Evolutionary conservation across 306 rosid genomes (phyloP).

Genomic region (Argentina anserina): DNA sequence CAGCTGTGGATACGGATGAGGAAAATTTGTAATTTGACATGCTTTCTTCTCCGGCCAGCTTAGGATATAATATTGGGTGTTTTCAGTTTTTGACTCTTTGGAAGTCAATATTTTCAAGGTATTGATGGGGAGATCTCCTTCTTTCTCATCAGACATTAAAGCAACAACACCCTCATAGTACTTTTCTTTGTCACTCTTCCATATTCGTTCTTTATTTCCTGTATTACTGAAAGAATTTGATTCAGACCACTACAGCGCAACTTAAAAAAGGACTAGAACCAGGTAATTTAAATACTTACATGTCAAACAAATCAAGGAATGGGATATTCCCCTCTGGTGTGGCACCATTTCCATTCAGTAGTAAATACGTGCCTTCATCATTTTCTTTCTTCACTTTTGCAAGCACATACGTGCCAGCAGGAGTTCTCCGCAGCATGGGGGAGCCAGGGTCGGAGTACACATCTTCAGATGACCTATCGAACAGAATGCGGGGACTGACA

Average conservation of each 20-base stretch:
- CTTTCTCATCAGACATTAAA: constrained; percentile 88
- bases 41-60: constrained; percentile 79
- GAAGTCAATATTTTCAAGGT: constrained; percentile 76
- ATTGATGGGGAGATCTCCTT: constrained; percentile 73
- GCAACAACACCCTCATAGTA: constrained; percentile 83
- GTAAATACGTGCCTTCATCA: constrained; percentile 54
- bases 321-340: constrained; percentile 94
- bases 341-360: constrained; percentile 91
- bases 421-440: constrained; percentile 89
- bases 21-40: constrained; percentile 76
- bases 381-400: constrained; percentile 67
- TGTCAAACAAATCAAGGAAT: constrained; percentile 92
- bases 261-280: constrained; percentile 15
- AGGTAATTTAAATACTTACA: constrained; percentile 51
- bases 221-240: constrained; percentile 71
- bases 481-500: constrained; percentile 61
- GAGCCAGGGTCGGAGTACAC: constrained; percentile 98
- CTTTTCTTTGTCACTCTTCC: constrained; percentile 86
- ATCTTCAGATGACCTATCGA: constrained; percentile 98
- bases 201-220: constrained; percentile 83
- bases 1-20: constrained; percentile 98
- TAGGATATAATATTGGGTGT: constrained; percentile 77
- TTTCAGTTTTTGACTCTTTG: constrained; percentile 95
- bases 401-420: constrained; percentile 73
- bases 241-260: constrained; percentile 28